Evolutionary conservation across 768 basidiomycete genomes (phyloP).

Genomic region (Tylopilus vinaceipallidus): DNA sequence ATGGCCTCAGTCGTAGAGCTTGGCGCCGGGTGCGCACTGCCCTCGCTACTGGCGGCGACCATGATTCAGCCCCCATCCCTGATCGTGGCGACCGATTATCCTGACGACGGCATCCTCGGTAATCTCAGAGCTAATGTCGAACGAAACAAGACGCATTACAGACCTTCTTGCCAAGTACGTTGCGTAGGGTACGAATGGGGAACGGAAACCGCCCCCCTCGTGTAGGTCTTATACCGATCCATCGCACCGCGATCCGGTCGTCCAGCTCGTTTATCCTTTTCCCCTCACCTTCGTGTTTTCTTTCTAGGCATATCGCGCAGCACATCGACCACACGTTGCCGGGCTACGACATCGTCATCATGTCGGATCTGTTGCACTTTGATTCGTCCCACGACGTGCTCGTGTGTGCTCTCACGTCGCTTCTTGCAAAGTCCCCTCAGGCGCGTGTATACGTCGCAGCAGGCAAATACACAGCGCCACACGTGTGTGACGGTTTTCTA

Average conservation of each 20-base stretch:
- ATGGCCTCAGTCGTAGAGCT: slow-evolving; percentile 59
- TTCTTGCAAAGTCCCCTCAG: slow-evolving; percentile 42
- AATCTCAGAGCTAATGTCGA: slow-evolving; percentile 57
- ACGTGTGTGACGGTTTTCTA: slow-evolving; percentile 56
- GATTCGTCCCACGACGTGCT: slow-evolving; percentile 56
- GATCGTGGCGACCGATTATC: slow-evolving; percentile 67
- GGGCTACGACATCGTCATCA: slow-evolving; percentile 58
- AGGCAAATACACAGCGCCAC: slow-evolving; percentile 56
- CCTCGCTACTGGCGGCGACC: slow-evolving; percentile 58
- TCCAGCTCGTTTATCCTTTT: not conserved
- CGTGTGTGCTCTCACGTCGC: slow-evolving; percentile 45
- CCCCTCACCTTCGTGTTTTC: not conserved
- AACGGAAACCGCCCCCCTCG: slow-evolving; percentile 39
- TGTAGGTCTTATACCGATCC: slow-evolving; percentile 39
- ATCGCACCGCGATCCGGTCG: not conserved
- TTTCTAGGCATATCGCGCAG: slow-evolving; percentile 16
- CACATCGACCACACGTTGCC: slow-evolving; percentile 12
- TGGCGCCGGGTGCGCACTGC: slow-evolving; percentile 66
- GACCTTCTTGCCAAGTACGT: slow-evolving; percentile 40
- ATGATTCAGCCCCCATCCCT: slow-evolving; percentile 44
- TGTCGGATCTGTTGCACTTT: slow-evolving; percentile 75
- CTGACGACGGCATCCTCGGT: slow-evolving; percentile 56
- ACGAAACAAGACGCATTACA: slow-evolving; percentile 41
- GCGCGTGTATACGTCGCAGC: slow-evolving; percentile 59
- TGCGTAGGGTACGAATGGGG: slow-evolving; percentile 68